A percentile compares a stretch with the other conserved stretches of the same genome.
Conservation (phyloP, 2,329 filamentous ascomycete genomes). For the Trichophyton simii region DNA sequence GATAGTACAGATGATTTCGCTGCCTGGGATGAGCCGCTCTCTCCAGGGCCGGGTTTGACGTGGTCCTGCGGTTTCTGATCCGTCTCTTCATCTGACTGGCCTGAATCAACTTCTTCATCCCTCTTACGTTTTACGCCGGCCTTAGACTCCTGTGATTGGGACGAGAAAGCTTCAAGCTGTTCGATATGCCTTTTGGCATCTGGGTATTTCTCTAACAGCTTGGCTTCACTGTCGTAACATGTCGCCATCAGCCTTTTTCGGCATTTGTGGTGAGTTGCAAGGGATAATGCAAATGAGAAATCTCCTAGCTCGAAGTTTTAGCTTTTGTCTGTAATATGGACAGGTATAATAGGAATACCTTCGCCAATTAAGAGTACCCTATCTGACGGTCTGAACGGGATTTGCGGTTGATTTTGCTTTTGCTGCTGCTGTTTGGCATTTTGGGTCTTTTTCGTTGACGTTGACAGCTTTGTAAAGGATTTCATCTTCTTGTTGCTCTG, state of each 20-base stretch:
- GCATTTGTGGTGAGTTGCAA: constrained; percentile 31
- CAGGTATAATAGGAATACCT: constrained; percentile 23
- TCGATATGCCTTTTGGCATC: constrained; percentile 50
- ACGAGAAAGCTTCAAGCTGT: constrained; percentile 20
- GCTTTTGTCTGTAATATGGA: not conserved
- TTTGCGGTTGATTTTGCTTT: constrained; percentile 20
- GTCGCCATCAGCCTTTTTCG: constrained; percentile 29
- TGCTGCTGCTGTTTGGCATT: constrained; percentile 3
- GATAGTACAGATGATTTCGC: not conserved
- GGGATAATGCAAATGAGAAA: constrained; percentile 37
- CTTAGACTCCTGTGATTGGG: not conserved
- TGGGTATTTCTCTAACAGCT: constrained; percentile 60
- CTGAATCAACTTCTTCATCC: constrained; percentile 4
- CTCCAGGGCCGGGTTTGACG: not conserved
- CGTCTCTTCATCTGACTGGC: constrained; percentile 1
- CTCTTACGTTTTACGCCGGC: constrained; percentile 15
- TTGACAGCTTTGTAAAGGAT: constrained; percentile 19
- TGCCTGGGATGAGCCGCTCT: not conserved
- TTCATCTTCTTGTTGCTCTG: constrained; percentile 19
- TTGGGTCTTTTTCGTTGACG: constrained; percentile 4
- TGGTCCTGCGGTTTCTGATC: not conserved
- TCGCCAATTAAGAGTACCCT: constrained; percentile 34
- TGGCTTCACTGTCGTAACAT: constrained; percentile 33
- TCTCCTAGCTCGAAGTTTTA: constrained; percentile 24
- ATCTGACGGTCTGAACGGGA: constrained; percentile 32